Percentiles rank a stretch among this genome's conserved stretches.
phyloP scores from a whole-genome alignment of 768 basidiomycete genomes.

The Russula foetens region DNA sequence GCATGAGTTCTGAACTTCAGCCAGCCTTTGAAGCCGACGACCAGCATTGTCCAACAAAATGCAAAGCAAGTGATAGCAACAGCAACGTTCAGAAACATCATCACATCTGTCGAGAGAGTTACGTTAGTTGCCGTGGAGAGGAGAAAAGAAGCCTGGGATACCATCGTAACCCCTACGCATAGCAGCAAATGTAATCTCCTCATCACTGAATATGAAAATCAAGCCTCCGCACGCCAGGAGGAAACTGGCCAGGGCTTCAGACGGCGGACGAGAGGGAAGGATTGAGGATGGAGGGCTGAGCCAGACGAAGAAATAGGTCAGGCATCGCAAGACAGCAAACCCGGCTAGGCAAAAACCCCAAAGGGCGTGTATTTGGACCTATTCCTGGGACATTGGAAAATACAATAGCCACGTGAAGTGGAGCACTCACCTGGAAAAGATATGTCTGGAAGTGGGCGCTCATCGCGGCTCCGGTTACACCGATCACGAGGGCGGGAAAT shows the following conservation, averaged over 20 bases:
- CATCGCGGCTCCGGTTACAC: constrained; percentile 93
- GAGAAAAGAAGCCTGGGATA: constrained; percentile 25
- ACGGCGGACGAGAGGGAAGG: constrained; percentile 89
- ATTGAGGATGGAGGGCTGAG: constrained; percentile 72
- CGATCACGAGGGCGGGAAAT: constrained; percentile 87
- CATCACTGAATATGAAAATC: constrained; percentile 83
- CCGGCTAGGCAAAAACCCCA: constrained; percentile 86
- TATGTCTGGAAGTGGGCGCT: constrained; percentile 85
- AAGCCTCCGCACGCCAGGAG: constrained; percentile 84
- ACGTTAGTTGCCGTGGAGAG: neutral
- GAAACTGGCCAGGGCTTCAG: constrained; percentile 84
- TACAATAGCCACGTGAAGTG: neutral
- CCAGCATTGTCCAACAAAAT: constrained; percentile 72
- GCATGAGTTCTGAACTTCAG: constrained; percentile 40
- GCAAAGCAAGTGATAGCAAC: constrained; percentile 82
- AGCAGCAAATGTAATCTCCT: constrained; percentile 83
- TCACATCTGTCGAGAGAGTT: constrained; percentile 47
- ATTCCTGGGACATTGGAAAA: neutral
- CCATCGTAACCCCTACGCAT: constrained; percentile 88
- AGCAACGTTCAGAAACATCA: constrained; percentile 84
- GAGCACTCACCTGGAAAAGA: constrained; percentile 59
- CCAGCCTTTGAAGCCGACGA: constrained; percentile 82
- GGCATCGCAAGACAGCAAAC: constrained; percentile 69
- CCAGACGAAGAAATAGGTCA: constrained; percentile 96
- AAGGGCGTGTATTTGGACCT: constrained; percentile 83